Conservation (phyloP, 2,329 filamentous ascomycete species). For the Trichoderma gracile region DNA sequence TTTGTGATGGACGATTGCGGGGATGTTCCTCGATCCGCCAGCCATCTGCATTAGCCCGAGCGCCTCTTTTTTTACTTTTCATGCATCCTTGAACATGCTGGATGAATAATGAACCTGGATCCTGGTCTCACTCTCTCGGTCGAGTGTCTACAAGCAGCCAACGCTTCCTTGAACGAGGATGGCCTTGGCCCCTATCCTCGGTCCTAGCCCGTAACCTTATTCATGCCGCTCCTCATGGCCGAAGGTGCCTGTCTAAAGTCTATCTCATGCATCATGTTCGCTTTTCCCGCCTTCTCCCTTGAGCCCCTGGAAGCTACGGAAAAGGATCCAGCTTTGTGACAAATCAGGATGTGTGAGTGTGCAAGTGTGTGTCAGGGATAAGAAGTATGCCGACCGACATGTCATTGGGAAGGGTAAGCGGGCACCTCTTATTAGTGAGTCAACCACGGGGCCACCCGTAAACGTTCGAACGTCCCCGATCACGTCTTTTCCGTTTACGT, state of each 20-base stretch:
- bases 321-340: not conserved
- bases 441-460: no score
- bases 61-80: not conserved
- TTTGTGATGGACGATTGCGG: not conserved
- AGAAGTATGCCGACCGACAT: not conserved
- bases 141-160: not conserved
- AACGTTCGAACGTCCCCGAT: not conserved
- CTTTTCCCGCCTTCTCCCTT: not conserved
- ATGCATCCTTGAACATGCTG: not conserved
- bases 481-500: not conserved
- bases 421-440: not conserved
- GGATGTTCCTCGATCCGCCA: not conserved
- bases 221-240: not conserved
- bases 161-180: not conserved
- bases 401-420: slow-evolving; percentile 8
- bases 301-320: not conserved
- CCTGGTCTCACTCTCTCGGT: not conserved
- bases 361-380: not conserved
- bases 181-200: not conserved
- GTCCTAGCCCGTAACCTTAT: slow-evolving; percentile 2
- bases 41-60: not conserved
- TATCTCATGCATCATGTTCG: not conserved
- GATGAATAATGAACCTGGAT: not conserved
- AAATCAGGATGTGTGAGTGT: not conserved
- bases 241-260: no score